These are phyloP conservation scores for Cinchona pubescens DNA, from an alignment of 257 asterid genomes.

Conservation along the genomic window DNA sequence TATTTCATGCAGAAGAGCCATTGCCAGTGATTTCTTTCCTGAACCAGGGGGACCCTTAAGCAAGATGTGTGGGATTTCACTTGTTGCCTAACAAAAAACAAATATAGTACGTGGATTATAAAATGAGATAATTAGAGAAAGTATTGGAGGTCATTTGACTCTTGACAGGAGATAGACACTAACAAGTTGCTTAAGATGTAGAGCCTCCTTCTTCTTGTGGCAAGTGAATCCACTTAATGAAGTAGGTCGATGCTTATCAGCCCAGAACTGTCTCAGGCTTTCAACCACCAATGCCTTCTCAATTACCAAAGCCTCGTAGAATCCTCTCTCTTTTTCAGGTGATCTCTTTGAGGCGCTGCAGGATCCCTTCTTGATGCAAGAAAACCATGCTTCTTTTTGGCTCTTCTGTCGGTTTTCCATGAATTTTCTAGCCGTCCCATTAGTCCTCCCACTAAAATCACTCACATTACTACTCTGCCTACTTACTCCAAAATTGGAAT, in stretches of 20 bases:
- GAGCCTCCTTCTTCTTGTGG: conserved; percentile 73
- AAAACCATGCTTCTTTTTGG: conserved; percentile 57
- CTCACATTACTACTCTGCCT: conserved; percentile 56
- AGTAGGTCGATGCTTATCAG: conserved; percentile 70
- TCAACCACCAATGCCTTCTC: conserved; percentile 65
- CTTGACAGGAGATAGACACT: conserved; percentile 28
- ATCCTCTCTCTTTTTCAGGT: conserved; percentile 49
- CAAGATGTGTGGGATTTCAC: conserved; percentile 57
- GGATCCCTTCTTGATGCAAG: conserved; percentile 68
- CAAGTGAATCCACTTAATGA: conserved; percentile 59
- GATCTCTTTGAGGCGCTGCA: conserved; percentile 53
- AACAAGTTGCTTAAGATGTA: conserved; percentile 61
- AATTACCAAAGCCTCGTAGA: conserved; percentile 66
- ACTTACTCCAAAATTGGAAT: conserved; percentile 35
- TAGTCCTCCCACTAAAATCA: conserved; percentile 53
- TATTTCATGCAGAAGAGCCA: conserved; percentile 67
- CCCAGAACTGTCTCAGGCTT: conserved; percentile 76
- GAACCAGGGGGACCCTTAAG: conserved; percentile 75
- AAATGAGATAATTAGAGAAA: background rate
- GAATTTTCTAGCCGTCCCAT: conserved; percentile 48
- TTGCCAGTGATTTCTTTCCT: conserved; percentile 67
- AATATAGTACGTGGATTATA: background rate
- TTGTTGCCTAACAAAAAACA: conserved; percentile 31
- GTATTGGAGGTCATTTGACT: background rate
- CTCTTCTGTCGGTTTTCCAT: conserved; percentile 48